phyloP scores from a whole-genome alignment of 257 asterid genomes.

The Lithospermum erythrorhizon region DNA sequence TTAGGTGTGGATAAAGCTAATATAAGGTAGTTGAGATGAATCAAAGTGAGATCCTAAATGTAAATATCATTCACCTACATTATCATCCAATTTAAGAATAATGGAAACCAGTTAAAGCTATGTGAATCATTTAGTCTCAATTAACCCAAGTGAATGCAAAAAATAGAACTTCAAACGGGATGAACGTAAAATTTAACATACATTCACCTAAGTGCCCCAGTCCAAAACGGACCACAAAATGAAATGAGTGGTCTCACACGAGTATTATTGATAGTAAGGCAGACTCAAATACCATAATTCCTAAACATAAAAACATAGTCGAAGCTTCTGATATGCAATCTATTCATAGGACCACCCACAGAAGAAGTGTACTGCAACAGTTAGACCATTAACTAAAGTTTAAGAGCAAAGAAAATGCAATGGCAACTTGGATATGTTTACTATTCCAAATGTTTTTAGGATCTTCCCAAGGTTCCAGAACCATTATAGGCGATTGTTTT shows the following conservation, averaged over 20 bases:
- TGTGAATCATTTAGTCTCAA: no score
- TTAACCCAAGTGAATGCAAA: no score
- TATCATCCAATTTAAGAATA: no score
- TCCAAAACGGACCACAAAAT: no score
- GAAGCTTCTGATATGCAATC: neutral
- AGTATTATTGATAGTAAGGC: neutral
- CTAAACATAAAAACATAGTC: neutral
- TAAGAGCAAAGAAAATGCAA: conserved; percentile 2
- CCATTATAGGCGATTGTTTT: neutral
- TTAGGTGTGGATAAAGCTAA: no score
- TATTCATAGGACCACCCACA: neutral
- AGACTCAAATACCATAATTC: neutral
- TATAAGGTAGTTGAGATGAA: no score
- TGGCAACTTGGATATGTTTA: conserved; percentile 9
- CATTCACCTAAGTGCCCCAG: no score
- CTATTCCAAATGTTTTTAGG: conserved; percentile 9
- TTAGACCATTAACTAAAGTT: neutral
- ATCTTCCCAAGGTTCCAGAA: conserved; percentile 6
- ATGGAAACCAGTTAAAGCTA: no score
- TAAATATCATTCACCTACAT: no score
- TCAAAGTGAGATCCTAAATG: no score
- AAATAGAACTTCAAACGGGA: no score
- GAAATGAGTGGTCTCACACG: neutral
- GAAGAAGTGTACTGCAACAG: neutral
- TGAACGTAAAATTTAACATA: no score